Evolutionary conservation across 768 basidiomycete genomes (phyloP), one percentile per base, ranked within the genome.

Genomic region (Leccinellum rugosiceps): DNA sequence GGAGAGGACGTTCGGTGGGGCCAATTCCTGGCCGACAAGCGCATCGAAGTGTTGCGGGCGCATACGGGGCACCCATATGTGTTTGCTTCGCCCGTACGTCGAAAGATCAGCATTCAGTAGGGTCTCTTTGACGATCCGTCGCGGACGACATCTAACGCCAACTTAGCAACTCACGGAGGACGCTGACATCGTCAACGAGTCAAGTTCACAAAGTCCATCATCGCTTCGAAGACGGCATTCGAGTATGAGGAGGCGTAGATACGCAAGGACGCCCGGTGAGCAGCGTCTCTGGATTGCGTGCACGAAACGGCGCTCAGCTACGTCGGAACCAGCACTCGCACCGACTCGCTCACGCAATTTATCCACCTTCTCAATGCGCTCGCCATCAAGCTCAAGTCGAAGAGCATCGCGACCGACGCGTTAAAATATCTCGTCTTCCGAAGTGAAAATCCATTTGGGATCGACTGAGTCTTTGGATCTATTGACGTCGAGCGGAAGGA

Each of bases 401-500:
- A 80, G 26, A 82, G 97, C 17, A 98, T 98, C 92, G 85, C 81
- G 19, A 94, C 94, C 1, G 97, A 97, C 19, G 97, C 97, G 10
- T 4, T 82, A 98, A 41, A 98, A 98, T 58, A 86, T 98, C 25
- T 96, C 96, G 1, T 98, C 96, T 0, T 95, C 97, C 0, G 97
- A 99, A 78, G 91, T 99, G 72, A 97, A 95, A 72, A 98, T 99
- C 59, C 87, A 98, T 63, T 79, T 98, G 17, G 92, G 96, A 66
- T 92, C 88, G 61, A 79, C 94, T 1, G 96, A 98, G 71, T 92
- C 90, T 0, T 90, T 92, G 2, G 94, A 97, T 62, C 96, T 0
- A 91, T 98, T 60, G 95, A 98, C 61, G 95, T 99, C 10, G 94
- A 98, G 75, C 94, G 95, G 70, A 98, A 98, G 71, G 88, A 15